Evolutionary conservation across 208 protist species (phyloP), one percentile per base, ranked within the genome.

Genomic region (Crithidia brevicula): DNA sequence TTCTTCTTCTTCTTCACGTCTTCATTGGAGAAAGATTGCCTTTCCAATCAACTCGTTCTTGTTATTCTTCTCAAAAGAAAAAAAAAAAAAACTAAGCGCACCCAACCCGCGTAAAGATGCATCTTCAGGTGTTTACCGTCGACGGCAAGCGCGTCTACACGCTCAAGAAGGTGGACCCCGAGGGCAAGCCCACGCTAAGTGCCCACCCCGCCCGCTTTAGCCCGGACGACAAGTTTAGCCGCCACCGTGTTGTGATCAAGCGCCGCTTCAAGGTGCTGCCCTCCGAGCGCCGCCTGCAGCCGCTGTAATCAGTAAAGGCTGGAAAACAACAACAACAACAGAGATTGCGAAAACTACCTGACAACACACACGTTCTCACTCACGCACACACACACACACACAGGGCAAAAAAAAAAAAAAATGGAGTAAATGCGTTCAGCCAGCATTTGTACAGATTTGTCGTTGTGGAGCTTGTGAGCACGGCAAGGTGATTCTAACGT

Each of bases 131-230:
- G 46, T 97, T 85, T 65, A 54, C 83, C n/a, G 86, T 89, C 13
- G 78, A 91, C 52, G 92, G 92, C 51, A 97, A 94, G 82, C 82
- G 91, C 15, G 88, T 94, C 27, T 97, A 97, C 83, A 97, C 93
- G 61, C 79, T 97, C 22, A 96, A 97, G 78, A 97, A 97, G 82
- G 71, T 96, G 23, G 90, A 95, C 71, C 86, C 87, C 16, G 88
- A 96, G 45, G 89, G 85, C 31, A 93, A 93, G 57, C 87, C 93
- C 7, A 97, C 95, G 25, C 82, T 95, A 54, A 95, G 89, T 64
- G 92, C 95, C 38, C 93, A 98, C 66, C 93, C 93, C 38, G 93
- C 93, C 16, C 84, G 93, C 54, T 98, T 98, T 74, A 97, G 93
- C 71, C 95, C 95, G 10, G 91, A 97, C 62, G 93, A 98, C 74